Conservation (phyloP, 805 yeast species). For the Pichia sporocuriosa region DNA sequence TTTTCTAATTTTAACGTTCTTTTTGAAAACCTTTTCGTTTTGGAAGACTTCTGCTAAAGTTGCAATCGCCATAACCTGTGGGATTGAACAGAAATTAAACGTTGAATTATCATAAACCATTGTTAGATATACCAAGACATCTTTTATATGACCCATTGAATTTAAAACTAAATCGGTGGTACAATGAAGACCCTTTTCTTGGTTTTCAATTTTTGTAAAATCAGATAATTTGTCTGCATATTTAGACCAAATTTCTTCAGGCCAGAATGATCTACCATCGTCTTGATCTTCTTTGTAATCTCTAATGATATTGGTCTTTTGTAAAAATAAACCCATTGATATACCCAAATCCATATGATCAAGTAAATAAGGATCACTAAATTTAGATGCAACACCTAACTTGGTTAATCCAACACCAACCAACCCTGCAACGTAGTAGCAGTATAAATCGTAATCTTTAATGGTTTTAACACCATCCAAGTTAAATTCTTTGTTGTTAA, state of each 20-base stretch:
- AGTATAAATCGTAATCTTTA: conserved; percentile 81
- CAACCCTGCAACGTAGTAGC: conserved; percentile 95
- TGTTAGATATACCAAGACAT: conserved; percentile 68
- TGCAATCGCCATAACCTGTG: conserved; percentile 99
- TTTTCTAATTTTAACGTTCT: conserved; percentile 81
- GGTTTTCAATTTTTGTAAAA: conserved; percentile 45
- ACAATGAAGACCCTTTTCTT: conserved; percentile 60
- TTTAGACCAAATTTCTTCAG: conserved; percentile 84
- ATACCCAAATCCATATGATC: conserved; percentile 56
- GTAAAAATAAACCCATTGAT: conserved; percentile 92
- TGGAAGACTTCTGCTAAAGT: conserved; percentile 81
- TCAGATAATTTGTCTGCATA: conserved; percentile 61
- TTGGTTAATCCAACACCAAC: conserved; percentile 95
- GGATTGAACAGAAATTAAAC: conserved; percentile 92
- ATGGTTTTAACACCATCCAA: conserved; percentile 70
- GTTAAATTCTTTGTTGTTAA: conserved; percentile 70
- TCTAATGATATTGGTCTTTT: conserved; percentile 92
- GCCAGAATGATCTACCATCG: conserved; percentile 95
- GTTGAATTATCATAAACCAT: conserved; percentile 72
- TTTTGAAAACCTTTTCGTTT: conserved; percentile 64
- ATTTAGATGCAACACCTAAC: conserved; percentile 67
- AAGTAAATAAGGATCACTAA: conserved; percentile 50
- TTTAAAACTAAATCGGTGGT: conserved; percentile 74
- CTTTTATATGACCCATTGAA: conserved; percentile 70
- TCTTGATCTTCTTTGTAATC: conserved; percentile 88